Percentiles rank a stretch among this genome's conserved stretches.
Evolutionary conservation across 805 yeast genomes (phyloP).

Genomic region (Scheffersomyces amazonensis): DNA sequence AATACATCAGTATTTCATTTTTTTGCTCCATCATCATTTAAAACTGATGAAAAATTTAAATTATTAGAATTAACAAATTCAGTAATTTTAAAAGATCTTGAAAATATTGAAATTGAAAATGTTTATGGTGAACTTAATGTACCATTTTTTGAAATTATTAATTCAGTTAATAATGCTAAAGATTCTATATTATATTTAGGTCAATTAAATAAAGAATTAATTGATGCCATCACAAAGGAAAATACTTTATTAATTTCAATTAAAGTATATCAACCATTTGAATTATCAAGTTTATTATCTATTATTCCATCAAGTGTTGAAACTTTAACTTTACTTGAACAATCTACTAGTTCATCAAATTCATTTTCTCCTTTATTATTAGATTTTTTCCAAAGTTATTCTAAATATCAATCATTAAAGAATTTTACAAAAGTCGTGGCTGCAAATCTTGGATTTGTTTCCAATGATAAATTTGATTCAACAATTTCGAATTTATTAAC

Average conservation of each 20-base stretch:
- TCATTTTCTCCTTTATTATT: slow-evolving; percentile 68
- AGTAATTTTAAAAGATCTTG: slow-evolving; percentile 13
- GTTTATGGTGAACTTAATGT: slow-evolving; percentile 21
- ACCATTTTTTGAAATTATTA: slow-evolving; percentile 27
- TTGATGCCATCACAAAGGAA: slow-evolving; percentile 33
- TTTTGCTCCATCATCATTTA: slow-evolving; percentile 34
- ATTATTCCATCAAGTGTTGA: slow-evolving; percentile 53
- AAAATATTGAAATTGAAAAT: slow-evolving; percentile 17
- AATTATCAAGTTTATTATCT: slow-evolving; percentile 46
- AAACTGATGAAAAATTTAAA: slow-evolving; percentile 9
- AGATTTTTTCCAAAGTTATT: slow-evolving; percentile 67
- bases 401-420: slow-evolving; percentile 42
- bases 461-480: slow-evolving; percentile 33
- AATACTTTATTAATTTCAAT: slow-evolving; percentile 51
- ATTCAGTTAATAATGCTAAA: slow-evolving; percentile 34
- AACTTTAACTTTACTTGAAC: slow-evolving; percentile 64
- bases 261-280: slow-evolving; percentile 73
- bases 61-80: slow-evolving; percentile 10
- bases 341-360: slow-evolving; percentile 33
- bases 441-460: slow-evolving; percentile 54
- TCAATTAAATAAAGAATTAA: slow-evolving; percentile 44
- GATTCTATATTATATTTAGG: slow-evolving; percentile 66
- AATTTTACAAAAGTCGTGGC: slow-evolving; percentile 50
- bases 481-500: slow-evolving; percentile 47
- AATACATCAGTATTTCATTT: slow-evolving; percentile 70